phyloP scores from a whole-genome alignment of 306 rosid species.

The Fragaria iinumae region DNA sequence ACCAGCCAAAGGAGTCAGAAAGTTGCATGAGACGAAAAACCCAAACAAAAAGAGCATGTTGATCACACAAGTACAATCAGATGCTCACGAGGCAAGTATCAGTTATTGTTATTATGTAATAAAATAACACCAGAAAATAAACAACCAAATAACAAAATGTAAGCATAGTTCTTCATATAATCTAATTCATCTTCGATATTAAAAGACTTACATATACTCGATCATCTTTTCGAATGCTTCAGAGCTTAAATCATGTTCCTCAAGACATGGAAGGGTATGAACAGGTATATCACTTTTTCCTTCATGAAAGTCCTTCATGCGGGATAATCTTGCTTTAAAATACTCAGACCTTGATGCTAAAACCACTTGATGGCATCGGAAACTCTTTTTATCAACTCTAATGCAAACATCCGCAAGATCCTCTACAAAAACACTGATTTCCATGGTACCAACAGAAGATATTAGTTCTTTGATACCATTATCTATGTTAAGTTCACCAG shows the following conservation, averaged over 20 bases:
- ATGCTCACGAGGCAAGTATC: neutral
- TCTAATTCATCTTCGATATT: constrained; percentile 14
- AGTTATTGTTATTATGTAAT: neutral
- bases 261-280: constrained; percentile 68
- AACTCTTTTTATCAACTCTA: constrained; percentile 53
- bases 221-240: constrained; percentile 89
- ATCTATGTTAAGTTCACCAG: constrained; percentile 31
- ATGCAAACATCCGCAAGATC: constrained; percentile 89
- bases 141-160: neutral
- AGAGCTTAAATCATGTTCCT: constrained; percentile 73
- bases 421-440: constrained; percentile 38
- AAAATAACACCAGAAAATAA: neutral
- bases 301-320: constrained; percentile 72
- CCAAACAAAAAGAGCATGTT: constrained; percentile 15
- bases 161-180: constrained; percentile 20
- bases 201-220: constrained; percentile 74
- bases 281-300: constrained; percentile 47
- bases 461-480: constrained; percentile 37
- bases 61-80: neutral
- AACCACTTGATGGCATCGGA: constrained; percentile 87
- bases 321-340: constrained; percentile 84
- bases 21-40: constrained; percentile 1
- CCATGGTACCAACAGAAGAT: constrained; percentile 40
- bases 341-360: constrained; percentile 94
- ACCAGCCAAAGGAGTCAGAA: constrained; percentile 34